Evolutionary conservation across 2,329 filamentous ascomycete genomes (phyloP).

Genomic region (Phyllosticta citrichinensis): DNA sequence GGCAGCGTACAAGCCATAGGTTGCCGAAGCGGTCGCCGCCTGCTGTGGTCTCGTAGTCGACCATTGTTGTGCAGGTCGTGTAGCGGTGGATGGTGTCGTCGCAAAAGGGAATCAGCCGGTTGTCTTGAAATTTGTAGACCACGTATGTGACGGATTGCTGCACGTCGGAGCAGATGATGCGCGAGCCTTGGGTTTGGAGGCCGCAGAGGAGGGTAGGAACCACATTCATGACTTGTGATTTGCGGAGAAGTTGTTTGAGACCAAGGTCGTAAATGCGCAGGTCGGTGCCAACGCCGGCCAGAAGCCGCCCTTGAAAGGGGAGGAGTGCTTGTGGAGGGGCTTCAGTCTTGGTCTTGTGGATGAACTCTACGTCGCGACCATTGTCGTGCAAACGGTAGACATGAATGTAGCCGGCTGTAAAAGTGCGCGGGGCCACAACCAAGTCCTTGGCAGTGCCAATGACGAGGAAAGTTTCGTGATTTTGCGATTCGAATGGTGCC

Average conservation of each 20-base stretch:
- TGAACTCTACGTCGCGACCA: slow-evolving; percentile 82
- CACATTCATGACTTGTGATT: slow-evolving; percentile 66
- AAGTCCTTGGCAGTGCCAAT: slow-evolving; percentile 93
- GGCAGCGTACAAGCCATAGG: slow-evolving; percentile 82
- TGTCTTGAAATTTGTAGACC: slow-evolving; percentile 86
- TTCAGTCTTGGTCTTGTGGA: slow-evolving; percentile 91
- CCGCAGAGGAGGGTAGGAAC: slow-evolving; percentile 76
- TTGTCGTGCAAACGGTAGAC: slow-evolving; percentile 84
- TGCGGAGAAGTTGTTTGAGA: slow-evolving; percentile 83
- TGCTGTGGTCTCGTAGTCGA: slow-evolving; percentile 92
- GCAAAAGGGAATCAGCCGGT: slow-evolving; percentile 83
- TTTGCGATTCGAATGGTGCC: slow-evolving; percentile 78
- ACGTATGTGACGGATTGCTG: slow-evolving; percentile 86
- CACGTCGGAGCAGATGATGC: slow-evolving; percentile 86
- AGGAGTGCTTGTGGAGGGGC: slow-evolving; percentile 82
- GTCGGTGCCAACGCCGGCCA: slow-evolving; percentile 75
- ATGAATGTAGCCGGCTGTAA: slow-evolving; percentile 73
- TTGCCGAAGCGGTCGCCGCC: slow-evolving; percentile 98
- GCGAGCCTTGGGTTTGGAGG: slow-evolving; percentile 79
- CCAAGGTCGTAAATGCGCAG: slow-evolving; percentile 88
- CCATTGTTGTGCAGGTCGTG: slow-evolving; percentile 85
- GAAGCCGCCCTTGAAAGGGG: slow-evolving; percentile 82
- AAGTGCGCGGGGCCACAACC: slow-evolving; percentile 64
- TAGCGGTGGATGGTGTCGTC: slow-evolving; percentile 85
- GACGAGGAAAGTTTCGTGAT: slow-evolving; percentile 82